These are phyloP conservation scores for Leptodermis oblonga DNA, from an alignment of 257 asterid species.

Conservation along the genomic window DNA sequence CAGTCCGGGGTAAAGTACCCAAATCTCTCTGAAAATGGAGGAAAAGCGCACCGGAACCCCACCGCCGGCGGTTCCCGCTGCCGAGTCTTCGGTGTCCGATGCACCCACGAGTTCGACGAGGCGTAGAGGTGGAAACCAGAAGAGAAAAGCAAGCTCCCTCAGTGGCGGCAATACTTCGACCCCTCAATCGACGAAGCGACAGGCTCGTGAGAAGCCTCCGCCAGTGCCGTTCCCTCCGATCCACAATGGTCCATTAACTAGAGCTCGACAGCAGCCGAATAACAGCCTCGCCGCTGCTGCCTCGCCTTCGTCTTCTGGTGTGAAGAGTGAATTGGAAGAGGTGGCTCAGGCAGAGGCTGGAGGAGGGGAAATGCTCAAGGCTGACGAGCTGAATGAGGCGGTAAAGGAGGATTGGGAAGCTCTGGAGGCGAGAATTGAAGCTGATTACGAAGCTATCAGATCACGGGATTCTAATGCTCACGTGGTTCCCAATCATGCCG, in stretches of 20 bases:
- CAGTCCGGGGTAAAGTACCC: slow-evolving; percentile 16
- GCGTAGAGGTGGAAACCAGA: slow-evolving; percentile 74
- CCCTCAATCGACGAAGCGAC: slow-evolving; percentile 67
- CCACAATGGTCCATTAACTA: slow-evolving; percentile 90
- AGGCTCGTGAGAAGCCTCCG: slow-evolving; percentile 76
- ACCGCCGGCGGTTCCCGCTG: slow-evolving; percentile 32
- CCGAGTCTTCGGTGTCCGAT: slow-evolving; percentile 42
- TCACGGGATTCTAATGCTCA: slow-evolving; percentile 64
- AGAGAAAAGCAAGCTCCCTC: slow-evolving; percentile 68
- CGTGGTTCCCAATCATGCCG: slow-evolving; percentile 92
- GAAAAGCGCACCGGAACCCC: slow-evolving; percentile 65
- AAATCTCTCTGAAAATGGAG: slow-evolving; percentile 48
- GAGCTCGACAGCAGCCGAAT: slow-evolving; percentile 85
- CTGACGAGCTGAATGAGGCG: slow-evolving; percentile 42
- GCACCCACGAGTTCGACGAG: slow-evolving; percentile 64
- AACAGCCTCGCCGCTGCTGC: slow-evolving; percentile 25
- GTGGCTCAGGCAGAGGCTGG: slow-evolving; percentile 24
- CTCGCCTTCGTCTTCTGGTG: slow-evolving; percentile 20
- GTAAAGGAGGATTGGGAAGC: slow-evolving; percentile 62
- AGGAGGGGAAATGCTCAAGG: slow-evolving; percentile 37
- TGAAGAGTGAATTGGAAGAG: slow-evolving; percentile 39
- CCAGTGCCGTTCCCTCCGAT: slow-evolving; percentile 67
- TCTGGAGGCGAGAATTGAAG: slow-evolving; percentile 76
- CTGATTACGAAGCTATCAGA: slow-evolving; percentile 51
- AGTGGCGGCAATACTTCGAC: slow-evolving; percentile 55